Evolutionary conservation across 192 early-diverging fungal genomes (phyloP).

Genomic region (Lobosporangium transversale): DNA sequence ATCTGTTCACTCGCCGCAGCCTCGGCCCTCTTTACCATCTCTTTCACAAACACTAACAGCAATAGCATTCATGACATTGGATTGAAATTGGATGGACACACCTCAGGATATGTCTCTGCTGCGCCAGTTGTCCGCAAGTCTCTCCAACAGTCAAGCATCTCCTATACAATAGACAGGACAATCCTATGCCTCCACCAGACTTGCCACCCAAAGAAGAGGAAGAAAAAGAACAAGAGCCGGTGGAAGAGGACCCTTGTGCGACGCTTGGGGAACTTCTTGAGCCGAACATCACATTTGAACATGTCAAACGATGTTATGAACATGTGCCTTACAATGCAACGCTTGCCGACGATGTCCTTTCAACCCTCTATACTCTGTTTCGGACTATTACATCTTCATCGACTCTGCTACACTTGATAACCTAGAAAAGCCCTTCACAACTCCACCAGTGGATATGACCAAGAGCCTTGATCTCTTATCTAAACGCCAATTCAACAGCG

Average conservation of each 20-base stretch:
- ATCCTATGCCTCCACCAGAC: too few relatives aligned
- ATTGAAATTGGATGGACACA: too few relatives aligned
- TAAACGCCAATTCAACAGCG: conserved; percentile 4
- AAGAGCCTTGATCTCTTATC: conserved; percentile 16
- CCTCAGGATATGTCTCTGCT: too few relatives aligned
- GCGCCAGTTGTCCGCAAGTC: too few relatives aligned
- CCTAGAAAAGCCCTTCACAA: conserved; percentile 39
- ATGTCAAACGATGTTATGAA: conserved; percentile 26
- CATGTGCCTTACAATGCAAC: conserved; percentile 28
- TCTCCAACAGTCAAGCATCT: too few relatives aligned
- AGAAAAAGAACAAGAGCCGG: too few relatives aligned
- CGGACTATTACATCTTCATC: conserved; percentile 48
- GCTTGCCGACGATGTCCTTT: conserved; percentile 19
- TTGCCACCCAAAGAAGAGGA: too few relatives aligned
- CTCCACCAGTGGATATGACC: conserved; percentile 26
- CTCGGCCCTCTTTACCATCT: too few relatives aligned
- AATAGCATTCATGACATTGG: too few relatives aligned
- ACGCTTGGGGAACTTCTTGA: conserved; percentile 5
- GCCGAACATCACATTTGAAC: conserved; percentile 16
- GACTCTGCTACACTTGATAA: conserved; percentile 21
- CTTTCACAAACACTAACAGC: too few relatives aligned
- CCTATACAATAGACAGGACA: too few relatives aligned
- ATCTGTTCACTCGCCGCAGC: too few relatives aligned
- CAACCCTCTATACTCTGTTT: conserved; percentile 28
- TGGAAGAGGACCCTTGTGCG: conserved; percentile 18